Base-by-base conservation (phyloP, 164 flowering plant species). In the Umbilicus rupestris region DNA sequence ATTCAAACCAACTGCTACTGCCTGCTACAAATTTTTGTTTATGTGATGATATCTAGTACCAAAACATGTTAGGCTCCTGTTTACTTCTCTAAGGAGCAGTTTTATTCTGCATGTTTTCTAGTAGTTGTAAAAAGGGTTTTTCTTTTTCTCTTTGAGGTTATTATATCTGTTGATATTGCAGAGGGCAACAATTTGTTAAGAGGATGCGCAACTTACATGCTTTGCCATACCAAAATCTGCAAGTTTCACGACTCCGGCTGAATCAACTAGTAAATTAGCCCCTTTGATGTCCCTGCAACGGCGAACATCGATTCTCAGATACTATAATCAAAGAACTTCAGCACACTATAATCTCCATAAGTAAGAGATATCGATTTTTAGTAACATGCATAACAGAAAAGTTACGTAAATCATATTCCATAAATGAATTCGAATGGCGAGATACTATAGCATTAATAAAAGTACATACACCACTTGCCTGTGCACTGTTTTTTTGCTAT, bases 171-270 rank as follows among this genome's bases (percentile, higher is more conserved):
- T 45, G 49, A 3, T 45, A 1, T 1, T 35, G 37, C 37, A 35
- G 37, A 1, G 4, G 16, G 49, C 49, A 45, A 15, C 19, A 15
- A 45, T 4, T 16, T 50, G 22, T 20, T 50, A 12, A 1, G 28
- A 22, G 28, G 29, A 50, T 22, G 42, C 0, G 59, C 35, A 62
- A 82, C 96, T 88, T 70, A 92, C 98, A 81, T 83, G 95, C 73
- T 92, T 92, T n/a, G 98, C 98, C 92, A 87, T 82, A 71, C 98
- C 98, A 79, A 92, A 92, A 76, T 92, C 98, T 3, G 98, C 95
- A 77, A 89, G 95, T 74, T 92, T 92, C 46, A 92, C 96, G 64
- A 82, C 87, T 31, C 98, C 98, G 37, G 70, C 67, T 52, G 86
- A 62, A 78, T 92, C 88, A 30, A 92, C 96, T 66, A 92, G 96